phyloP scores from a whole-genome alignment of 2,329 filamentous ascomycete genomes.

The Xylariaceae sp. region DNA sequence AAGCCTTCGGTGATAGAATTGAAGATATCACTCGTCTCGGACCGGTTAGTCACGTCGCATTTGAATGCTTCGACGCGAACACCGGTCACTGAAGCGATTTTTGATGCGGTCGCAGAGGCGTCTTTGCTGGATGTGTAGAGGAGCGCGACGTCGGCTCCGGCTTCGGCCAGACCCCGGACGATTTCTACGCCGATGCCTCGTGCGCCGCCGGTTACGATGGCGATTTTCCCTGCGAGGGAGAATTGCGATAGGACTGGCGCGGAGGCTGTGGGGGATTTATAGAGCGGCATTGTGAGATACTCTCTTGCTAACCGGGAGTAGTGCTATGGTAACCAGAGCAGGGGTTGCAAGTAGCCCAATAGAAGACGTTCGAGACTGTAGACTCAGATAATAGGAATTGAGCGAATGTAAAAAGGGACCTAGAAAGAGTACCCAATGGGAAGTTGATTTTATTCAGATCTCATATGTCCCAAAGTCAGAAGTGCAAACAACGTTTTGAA shows the following conservation, averaged over 20 bases:
- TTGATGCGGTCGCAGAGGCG: constrained; percentile 22
- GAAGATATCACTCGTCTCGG: constrained; percentile 30
- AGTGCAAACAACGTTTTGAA: no score
- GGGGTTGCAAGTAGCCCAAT: no score
- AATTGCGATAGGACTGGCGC: constrained; percentile 32
- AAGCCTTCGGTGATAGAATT: constrained; percentile 34
- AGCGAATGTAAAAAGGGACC: no score
- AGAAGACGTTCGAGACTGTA: no score
- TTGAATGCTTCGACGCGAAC: constrained; percentile 9
- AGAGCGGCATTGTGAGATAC: constrained; percentile 13
- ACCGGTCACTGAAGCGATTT: constrained; percentile 10
- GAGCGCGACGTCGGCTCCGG: constrained; percentile 29
- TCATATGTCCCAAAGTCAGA: no score
- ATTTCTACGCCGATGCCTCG: constrained; percentile 31
- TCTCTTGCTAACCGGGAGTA: no score
- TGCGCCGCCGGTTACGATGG: constrained; percentile 28
- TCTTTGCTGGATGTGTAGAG: constrained; percentile 31
- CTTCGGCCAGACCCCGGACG: constrained; percentile 28
- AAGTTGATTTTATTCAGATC: no score
- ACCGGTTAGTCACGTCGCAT: constrained; percentile 33
- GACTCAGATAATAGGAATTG: no score
- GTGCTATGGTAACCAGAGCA: no score
- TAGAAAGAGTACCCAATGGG: no score
- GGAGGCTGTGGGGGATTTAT: constrained; percentile 23
- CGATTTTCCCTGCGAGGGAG: constrained; percentile 27